These are phyloP conservation scores for Fusarium oligoseptatum DNA, from an alignment of 2,329 filamentous ascomycete genomes.

Conservation along the genomic window DNA sequence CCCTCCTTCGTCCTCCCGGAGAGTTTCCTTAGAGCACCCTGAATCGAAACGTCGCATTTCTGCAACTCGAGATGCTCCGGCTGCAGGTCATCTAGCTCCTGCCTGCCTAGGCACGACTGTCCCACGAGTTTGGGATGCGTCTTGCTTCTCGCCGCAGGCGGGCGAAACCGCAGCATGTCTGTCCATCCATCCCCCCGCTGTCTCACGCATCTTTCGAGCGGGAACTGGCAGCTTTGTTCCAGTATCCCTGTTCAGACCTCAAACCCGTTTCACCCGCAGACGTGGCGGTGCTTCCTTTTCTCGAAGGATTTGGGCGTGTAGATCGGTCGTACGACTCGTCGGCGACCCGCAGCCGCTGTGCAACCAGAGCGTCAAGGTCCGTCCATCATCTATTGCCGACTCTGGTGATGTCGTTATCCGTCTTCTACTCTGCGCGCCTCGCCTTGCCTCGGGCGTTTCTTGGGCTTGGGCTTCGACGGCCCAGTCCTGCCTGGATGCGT, in stretches of 20 bases:
- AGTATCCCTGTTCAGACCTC: constrained; percentile 14
- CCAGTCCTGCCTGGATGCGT: constrained; percentile 7
- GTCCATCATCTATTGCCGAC: constrained; percentile 25
- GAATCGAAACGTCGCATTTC: constrained; percentile 36
- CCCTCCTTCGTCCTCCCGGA: background rate
- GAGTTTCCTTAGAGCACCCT: constrained; percentile 16
- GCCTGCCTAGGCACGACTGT: constrained; percentile 19
- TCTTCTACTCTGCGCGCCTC: background rate
- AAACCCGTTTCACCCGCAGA: constrained; percentile 32
- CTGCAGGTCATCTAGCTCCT: constrained; percentile 45
- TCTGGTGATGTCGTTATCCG: constrained; percentile 18
- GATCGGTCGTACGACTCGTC: constrained; percentile 33
- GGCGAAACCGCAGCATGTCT: constrained; percentile 1
- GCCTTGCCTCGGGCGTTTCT: constrained; percentile 2
- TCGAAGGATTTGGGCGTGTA: constrained; percentile 38
- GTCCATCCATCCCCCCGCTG: background rate
- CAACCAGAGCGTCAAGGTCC: constrained; percentile 18
- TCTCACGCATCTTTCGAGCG: constrained; percentile 24
- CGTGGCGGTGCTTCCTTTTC: constrained; percentile 42
- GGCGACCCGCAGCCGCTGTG: constrained; percentile 22
- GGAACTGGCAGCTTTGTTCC: constrained; percentile 18
- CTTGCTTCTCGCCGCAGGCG: constrained; percentile 18
- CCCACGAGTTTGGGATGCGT: constrained; percentile 38
- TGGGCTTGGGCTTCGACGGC: constrained; percentile 8
- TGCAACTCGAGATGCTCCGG: constrained; percentile 39